Base-by-base conservation (phyloP, 345 rosid genomes). In the Zanthoxylum bungeanum region DNA sequence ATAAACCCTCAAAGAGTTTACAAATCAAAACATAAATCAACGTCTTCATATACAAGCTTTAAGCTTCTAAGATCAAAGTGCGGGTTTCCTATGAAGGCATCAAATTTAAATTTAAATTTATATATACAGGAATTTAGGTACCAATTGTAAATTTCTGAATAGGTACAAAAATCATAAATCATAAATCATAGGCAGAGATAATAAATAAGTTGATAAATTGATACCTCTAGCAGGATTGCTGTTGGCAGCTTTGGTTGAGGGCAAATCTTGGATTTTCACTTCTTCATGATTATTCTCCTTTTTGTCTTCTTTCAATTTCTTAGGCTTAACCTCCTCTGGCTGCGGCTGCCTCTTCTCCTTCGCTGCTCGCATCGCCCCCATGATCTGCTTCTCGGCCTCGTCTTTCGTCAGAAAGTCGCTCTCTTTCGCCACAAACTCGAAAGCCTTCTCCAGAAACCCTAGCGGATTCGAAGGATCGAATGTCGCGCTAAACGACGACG, bases 401-500 rank as follows among this genome's bases (percentile, higher is more conserved):
- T 77, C 87, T 63, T 81, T 83, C 47, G 61, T 74, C 1, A 95
- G 83, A 62, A 85, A 95, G 77, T 91, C 91, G 73, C 83, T 89
- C 83, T 89, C 91, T 55, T 81, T 73, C 12, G 73, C 96, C 3
- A 95, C 40, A 73, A 95, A 95, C 39, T 91, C 93, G 27, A 95
- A 80, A 40, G 86, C 87, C 53, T 77, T 78, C 87, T 84, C 82
- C 74, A 92, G 71, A 56, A 95, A 86, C 78, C 80, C 87, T 60
- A 87, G 68, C 55, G 99, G 98, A 73, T 84, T 78, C 37, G 83
- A 73, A 11, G 89, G 81, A 87, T 92, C 93, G 60, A 92, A 81
- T 4, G 73, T 71, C 24, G 88, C 93, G 50, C 69, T 83, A 68
- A 89, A 95, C 19, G 85, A 60, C 28, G 73, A 11, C 64, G 80